Conservation (phyloP, 352 stramenopile species). For the Globisporangium paroecandrum region DNA sequence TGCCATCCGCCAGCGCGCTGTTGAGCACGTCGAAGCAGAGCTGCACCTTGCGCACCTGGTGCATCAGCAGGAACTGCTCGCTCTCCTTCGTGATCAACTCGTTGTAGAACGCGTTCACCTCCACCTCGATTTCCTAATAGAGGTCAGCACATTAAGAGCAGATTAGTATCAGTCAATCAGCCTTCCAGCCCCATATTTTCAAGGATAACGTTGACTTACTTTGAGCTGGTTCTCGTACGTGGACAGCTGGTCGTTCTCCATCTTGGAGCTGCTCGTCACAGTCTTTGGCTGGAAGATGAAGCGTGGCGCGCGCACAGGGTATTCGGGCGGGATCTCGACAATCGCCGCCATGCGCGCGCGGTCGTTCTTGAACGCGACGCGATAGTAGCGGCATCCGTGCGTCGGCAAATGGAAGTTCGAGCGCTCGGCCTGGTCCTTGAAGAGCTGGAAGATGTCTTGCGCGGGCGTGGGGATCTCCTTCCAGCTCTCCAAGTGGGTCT, state of each 20-base stretch:
- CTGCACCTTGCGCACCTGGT: conserved; percentile 72
- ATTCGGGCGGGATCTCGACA: conserved; percentile 64
- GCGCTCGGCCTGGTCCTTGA: conserved; percentile 26
- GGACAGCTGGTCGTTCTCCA: conserved; percentile 31
- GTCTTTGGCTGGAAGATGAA: conserved; percentile 57
- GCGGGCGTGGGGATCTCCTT: conserved; percentile 35
- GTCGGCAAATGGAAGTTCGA: conserved; percentile 25
- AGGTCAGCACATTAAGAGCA: background rate
- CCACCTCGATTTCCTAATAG: conserved; percentile 64
- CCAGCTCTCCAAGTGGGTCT: conserved; percentile 54
- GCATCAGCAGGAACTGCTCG: conserved; percentile 52
- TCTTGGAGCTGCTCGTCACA: conserved; percentile 13
- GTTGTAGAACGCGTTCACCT: conserved; percentile 70
- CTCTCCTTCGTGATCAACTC: conserved; percentile 47
- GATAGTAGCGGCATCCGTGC: conserved; percentile 51
- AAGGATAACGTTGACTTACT: conserved; percentile 19
- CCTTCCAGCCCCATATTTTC: background rate
- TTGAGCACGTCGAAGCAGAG: conserved; percentile 61
- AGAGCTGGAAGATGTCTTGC: conserved; percentile 42
- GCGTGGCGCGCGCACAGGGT: conserved; percentile 54
- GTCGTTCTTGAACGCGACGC: conserved; percentile 43
- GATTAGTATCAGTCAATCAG: background rate
- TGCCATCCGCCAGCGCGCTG: conserved; percentile 24
- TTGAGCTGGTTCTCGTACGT: conserved; percentile 63
- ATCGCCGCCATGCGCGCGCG: conserved; percentile 38